phyloP scores from a whole-genome alignment of 2,329 filamentous ascomycete species.

The Hysterium pulicare region DNA sequence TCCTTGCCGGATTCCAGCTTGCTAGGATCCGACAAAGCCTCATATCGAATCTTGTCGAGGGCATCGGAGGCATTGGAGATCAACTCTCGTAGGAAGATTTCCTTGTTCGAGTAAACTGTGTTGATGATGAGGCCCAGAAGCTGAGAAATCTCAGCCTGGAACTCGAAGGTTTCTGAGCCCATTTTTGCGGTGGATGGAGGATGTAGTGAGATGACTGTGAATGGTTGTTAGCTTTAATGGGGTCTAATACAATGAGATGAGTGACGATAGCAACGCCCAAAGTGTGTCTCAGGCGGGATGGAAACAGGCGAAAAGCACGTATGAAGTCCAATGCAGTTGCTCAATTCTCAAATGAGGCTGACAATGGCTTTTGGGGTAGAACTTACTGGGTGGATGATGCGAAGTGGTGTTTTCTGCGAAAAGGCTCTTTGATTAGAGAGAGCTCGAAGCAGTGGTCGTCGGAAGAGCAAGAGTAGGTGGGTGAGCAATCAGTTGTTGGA shows the following conservation, averaged over 20 bases:
- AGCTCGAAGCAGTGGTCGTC: conserved; percentile 21
- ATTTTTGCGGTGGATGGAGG: conserved; percentile 48
- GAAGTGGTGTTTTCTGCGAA: conserved; percentile 9
- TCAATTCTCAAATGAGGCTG: too few relatives aligned
- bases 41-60: conserved; percentile 99
- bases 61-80: conserved; percentile 99
- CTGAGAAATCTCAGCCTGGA: conserved; percentile 99
- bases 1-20: conserved; percentile 98
- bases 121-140: conserved; percentile 99
- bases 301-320: too few relatives aligned
- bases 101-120: conserved; percentile 99
- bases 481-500: conserved; percentile 18
- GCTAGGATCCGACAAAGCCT: conserved; percentile 92
- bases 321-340: too few relatives aligned
- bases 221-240: background rate
- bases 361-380: conserved; percentile 4
- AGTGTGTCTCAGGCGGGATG: conserved; percentile 14
- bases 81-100: conserved; percentile 98
- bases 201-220: conserved; percentile 15
- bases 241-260: too few relatives aligned
- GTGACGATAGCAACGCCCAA: too few relatives aligned
- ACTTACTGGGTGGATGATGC: conserved; percentile 21
- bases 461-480: conserved; percentile 10
- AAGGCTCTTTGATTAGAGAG: conserved; percentile 10
- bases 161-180: conserved; percentile 95